Percentiles rank a stretch among this genome's conserved stretches.
Evolutionary conservation across 495 filamentous ascomycete species (phyloP).

Genomic region (Hypomontagnella monticulosa): DNA sequence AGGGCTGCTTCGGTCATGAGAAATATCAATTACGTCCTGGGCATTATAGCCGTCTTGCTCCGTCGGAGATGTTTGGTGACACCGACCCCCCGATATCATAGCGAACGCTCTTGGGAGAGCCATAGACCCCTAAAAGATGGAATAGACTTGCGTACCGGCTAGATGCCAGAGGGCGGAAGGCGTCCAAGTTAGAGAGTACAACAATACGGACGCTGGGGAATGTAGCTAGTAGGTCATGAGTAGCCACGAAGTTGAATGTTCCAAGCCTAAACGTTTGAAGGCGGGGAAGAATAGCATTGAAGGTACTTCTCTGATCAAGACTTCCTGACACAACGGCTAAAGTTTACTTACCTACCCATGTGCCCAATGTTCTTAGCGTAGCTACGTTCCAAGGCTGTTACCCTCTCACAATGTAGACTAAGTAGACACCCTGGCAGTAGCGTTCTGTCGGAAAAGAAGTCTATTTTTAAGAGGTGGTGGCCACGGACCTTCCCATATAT

Average conservation of each 20-base stretch:
- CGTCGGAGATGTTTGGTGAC: not conserved
- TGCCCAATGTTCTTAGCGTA: not conserved
- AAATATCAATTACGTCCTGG: not conserved
- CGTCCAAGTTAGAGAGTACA: not conserved
- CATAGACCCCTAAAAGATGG: not conserved
- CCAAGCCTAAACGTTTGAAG: not conserved
- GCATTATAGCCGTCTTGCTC: not conserved
- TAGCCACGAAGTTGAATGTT: not conserved
- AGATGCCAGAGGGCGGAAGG: not conserved
- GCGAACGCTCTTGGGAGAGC: not conserved
- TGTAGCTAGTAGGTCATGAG: not conserved
- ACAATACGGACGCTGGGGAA: not conserved
- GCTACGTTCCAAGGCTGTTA: not conserved
- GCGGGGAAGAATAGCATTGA: not conserved
- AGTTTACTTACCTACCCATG: slow-evolving; percentile 15
- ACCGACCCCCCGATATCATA: slow-evolving; percentile 7
- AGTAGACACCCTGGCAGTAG: not conserved
- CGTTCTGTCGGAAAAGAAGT: too few relatives aligned
- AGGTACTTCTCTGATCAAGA: not conserved
- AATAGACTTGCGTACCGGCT: not conserved
- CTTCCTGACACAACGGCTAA: slow-evolving; percentile 20
- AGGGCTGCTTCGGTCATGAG: not conserved
- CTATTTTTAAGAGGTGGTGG: too few relatives aligned
- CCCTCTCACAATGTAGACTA: not conserved
- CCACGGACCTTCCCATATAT: too few relatives aligned